Conservation (phyloP, 192 early-diverging fungal species). For the Obelidium mucronatum region DNA sequence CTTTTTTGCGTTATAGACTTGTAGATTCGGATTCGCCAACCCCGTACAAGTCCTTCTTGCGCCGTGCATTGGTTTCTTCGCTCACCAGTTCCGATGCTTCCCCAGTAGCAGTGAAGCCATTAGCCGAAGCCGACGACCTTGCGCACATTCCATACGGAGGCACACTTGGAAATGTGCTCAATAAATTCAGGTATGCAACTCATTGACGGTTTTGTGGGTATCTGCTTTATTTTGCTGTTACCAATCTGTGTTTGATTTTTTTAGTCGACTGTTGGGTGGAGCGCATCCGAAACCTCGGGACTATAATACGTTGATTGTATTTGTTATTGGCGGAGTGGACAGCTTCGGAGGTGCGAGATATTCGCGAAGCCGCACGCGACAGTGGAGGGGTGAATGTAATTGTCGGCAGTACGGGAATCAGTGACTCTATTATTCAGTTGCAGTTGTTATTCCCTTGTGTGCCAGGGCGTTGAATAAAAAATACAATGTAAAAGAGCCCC, state of each 20-base stretch:
- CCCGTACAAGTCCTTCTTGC: background rate
- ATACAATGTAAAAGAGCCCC: no score
- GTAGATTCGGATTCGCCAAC: background rate
- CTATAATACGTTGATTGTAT: background rate
- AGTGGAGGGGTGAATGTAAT: background rate
- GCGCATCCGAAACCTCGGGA: background rate
- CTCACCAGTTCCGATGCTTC: background rate
- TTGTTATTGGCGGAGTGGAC: constrained; percentile 26
- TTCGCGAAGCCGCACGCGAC: constrained; percentile 16
- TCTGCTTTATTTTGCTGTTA: background rate
- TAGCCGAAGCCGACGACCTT: background rate
- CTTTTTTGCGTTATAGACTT: background rate
- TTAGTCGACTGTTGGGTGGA: constrained; percentile 17
- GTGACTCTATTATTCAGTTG: no score
- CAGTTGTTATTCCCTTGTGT: no score
- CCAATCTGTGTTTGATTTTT: no score
- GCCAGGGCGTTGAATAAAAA: no score
- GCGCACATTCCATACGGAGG: constrained; percentile 33
- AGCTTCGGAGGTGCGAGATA: constrained; percentile 20
- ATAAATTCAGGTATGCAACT: constrained; percentile 28
- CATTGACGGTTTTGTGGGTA: no score
- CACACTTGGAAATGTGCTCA: constrained; percentile 30
- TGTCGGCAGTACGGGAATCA: constrained; percentile 8
- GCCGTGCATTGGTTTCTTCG: background rate
- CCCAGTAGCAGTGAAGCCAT: no score